Evolutionary conservation across 1,284 basidiomycete species (phyloP), one percentile per base, ranked within the genome.

Genomic region (Takashimella tepidaria): DNA sequence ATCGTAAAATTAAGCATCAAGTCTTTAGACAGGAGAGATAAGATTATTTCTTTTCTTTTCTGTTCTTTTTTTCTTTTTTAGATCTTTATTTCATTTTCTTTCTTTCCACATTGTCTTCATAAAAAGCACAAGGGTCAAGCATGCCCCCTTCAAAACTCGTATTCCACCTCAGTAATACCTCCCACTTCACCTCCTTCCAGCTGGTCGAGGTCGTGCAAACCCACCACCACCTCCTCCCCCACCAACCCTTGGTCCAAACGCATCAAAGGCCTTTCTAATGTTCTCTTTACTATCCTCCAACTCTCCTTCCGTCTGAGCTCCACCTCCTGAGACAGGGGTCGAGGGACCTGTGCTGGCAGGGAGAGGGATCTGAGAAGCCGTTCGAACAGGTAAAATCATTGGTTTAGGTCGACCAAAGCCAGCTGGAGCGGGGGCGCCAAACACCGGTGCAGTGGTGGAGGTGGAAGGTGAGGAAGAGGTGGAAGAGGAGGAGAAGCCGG

Each of bases 211-310:
- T 44, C 74, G 60, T n/a, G 72, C 66, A 47, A 74, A 74, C 1
- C 68, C 64, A 25, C 62, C 63, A 20, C 51, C 49, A 1, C 67
- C 67, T 20, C 64, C 61, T 11, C 56, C 58, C 5, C 54, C 54
- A 31, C 57, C 55, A 13, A 75, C 69, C 46, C 74, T 69, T 1
- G 74, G 74, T 26, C 74, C 74, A 50, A 75, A 75, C 12, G 72
- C 70, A 51, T 74, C 68, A 52, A 75, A 75, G 5, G 74, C 74
- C 47, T 57, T 63, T 46, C 63, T 51, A 55, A 74, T 69, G 45
- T 54, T 60, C 6, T 70, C 69, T 53, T 69, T 65, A 43, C 64
- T 60, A 55, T 74, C 70, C 20, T 55, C 69, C 4, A 64, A 70
- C 45, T 62, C 70, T 10, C 55, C 63, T 3, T 49, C 63, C 16